Evolutionary conservation across 768 basidiomycete genomes (phyloP).

Genomic region (Phylloporus sp.): DNA sequence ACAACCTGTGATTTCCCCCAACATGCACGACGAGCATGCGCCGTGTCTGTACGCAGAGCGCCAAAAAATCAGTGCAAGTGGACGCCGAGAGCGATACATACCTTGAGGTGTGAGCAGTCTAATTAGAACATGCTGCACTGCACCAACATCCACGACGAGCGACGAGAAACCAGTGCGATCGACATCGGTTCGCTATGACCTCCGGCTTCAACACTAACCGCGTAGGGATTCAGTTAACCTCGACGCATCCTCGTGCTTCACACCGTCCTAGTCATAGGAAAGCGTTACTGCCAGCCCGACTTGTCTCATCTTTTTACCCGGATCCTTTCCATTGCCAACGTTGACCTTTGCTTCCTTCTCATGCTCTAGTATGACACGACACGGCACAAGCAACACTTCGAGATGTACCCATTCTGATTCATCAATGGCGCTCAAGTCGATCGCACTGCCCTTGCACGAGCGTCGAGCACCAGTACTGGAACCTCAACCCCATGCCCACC

Average conservation of each 20-base stretch:
- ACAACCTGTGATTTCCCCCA: neutral
- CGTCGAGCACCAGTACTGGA: neutral
- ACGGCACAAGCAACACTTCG: too few species aligned
- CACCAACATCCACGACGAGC: neutral
- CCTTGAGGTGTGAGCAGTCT: neutral
- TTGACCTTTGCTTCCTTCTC: neutral
- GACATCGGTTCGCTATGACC: neutral
- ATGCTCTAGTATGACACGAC: too few species aligned
- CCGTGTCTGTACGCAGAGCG: neutral
- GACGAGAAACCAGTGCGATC: neutral
- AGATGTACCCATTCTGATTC: too few species aligned
- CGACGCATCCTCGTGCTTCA: neutral
- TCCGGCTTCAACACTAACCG: neutral
- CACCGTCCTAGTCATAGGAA: neutral
- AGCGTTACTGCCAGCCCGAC: neutral
- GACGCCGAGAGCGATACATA: neutral
- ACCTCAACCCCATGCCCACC: neutral
- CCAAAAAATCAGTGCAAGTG: neutral
- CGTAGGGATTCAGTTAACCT: neutral
- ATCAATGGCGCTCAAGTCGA: neutral
- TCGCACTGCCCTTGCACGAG: neutral
- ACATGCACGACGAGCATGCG: conserved; percentile 1
- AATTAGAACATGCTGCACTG: neutral
- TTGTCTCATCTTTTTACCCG: neutral
- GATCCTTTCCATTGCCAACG: neutral